Conservation (phyloP, 345 rosid genomes). For the Carallia pectinifolia region DNA sequence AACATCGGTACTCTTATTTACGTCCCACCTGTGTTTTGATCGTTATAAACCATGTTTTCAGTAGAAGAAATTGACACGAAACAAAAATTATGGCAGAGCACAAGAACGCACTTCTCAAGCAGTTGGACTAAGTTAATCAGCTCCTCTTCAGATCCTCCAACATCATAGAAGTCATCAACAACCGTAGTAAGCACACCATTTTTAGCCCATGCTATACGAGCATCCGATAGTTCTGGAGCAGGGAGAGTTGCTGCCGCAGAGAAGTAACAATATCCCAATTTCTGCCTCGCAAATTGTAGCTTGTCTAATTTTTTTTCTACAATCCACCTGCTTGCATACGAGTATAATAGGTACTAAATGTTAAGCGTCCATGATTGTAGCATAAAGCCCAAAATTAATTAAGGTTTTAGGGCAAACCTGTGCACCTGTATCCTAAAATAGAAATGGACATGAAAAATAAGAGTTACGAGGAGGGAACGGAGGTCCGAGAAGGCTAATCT, state of each 20-base stretch:
- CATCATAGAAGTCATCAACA: slow-evolving; percentile 83
- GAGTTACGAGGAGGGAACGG: too few relatives aligned
- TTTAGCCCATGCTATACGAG: slow-evolving; percentile 94
- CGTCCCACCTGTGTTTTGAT: slow-evolving; percentile 62
- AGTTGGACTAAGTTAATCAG: slow-evolving; percentile 58
- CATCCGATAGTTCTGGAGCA: slow-evolving; percentile 66
- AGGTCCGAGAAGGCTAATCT: too few relatives aligned
- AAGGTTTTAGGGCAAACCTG: too few relatives aligned
- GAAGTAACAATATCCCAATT: slow-evolving; percentile 74
- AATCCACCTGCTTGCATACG: slow-evolving; percentile 58
- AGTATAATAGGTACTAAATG: neutral
- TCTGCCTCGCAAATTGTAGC: slow-evolving; percentile 76
- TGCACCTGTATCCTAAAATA: too few relatives aligned
- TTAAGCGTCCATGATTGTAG: neutral
- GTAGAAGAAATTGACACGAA: slow-evolving; percentile 15
- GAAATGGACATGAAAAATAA: too few relatives aligned
- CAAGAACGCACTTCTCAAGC: slow-evolving; percentile 51
- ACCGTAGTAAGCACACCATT: slow-evolving; percentile 80
- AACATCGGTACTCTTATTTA: slow-evolving; percentile 36
- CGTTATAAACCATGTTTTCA: slow-evolving; percentile 7
- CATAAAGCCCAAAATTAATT: neutral
- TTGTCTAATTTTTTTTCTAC: slow-evolving; percentile 59
- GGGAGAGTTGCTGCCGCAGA: slow-evolving; percentile 70
- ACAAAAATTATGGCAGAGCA: slow-evolving; percentile 6
- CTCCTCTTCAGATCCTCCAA: slow-evolving; percentile 83